A percentile compares a stretch with the other conserved stretches of the same genome.
Evolutionary conservation across 768 basidiomycete genomes (phyloP).

Genomic region (Hydnomerulius pinastri): DNA sequence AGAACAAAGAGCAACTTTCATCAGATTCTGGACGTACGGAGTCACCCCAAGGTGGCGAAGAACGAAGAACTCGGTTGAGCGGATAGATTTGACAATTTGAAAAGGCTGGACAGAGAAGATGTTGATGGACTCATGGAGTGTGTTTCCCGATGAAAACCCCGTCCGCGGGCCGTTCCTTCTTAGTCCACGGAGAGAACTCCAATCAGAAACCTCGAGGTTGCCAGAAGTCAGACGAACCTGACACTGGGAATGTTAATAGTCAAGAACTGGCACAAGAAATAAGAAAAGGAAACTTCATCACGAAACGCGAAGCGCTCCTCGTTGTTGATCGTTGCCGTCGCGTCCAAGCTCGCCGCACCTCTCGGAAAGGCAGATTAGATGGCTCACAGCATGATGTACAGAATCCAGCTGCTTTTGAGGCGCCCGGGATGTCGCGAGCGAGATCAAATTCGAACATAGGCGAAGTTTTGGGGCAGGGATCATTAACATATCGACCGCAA

Average conservation of each 20-base stretch:
- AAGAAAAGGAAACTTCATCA: too few relatives aligned
- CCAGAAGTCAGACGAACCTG: too few relatives aligned
- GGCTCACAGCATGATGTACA: too few relatives aligned
- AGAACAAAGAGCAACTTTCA: not conserved
- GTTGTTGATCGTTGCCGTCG: not conserved
- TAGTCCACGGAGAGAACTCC: not conserved
- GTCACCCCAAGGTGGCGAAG: not conserved
- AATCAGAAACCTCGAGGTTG: not conserved
- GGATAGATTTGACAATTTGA: not conserved
- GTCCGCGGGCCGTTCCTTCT: too few relatives aligned
- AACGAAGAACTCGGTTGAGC: not conserved
- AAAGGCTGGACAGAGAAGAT: not conserved
- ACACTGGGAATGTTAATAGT: not conserved
- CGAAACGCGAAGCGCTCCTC: too few relatives aligned
- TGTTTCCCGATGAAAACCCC: too few relatives aligned
- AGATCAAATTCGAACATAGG: not conserved
- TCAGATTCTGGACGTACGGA: not conserved
- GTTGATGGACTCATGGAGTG: not conserved
- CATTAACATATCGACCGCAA: too few relatives aligned
- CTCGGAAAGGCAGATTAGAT: too few relatives aligned
- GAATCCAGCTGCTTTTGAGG: not conserved
- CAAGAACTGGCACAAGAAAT: not conserved
- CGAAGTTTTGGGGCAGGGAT: not conserved
- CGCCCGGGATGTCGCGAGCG: not conserved
- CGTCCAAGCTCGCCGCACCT: not conserved